phyloP scores from a whole-genome alignment of 495 filamentous ascomycete species.

The Aspergillus olivimuriae region DNA sequence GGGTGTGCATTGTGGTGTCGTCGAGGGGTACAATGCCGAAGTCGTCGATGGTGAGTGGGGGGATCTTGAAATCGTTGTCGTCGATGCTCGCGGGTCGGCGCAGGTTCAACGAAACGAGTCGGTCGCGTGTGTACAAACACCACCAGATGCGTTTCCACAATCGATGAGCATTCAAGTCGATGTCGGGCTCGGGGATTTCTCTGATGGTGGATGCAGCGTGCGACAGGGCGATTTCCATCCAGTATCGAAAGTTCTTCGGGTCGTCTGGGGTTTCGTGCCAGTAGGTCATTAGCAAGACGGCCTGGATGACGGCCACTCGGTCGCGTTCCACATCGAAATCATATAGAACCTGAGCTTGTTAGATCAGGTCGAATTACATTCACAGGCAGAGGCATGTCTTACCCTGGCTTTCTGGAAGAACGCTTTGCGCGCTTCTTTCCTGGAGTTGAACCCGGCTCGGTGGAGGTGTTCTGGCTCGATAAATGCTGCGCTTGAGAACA shows the following conservation, averaged over 20 bases:
- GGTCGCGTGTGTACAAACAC: conserved; percentile 10
- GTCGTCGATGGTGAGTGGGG: conserved; percentile 2
- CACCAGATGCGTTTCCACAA: conserved; percentile 11
- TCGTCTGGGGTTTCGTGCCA: conserved; percentile 74
- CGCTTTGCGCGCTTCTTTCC: conserved; percentile 57
- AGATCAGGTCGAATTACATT: not conserved
- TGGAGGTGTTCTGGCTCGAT: conserved; percentile 54
- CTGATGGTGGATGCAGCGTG: conserved; percentile 4
- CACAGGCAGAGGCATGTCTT: not conserved
- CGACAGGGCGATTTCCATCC: conserved; percentile 9
- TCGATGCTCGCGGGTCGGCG: conserved; percentile 5
- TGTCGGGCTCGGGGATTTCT: not conserved
- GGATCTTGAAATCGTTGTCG: conserved; percentile 4
- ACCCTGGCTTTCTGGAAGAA: conserved; percentile 60
- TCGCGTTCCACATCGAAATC: conserved; percentile 68
- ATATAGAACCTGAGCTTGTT: conserved; percentile 19
- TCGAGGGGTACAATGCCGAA: conserved; percentile 4
- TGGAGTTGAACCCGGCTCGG: conserved; percentile 51
- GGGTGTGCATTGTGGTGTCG: not conserved
- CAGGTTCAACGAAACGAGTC: conserved; percentile 5
- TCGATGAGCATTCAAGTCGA: not conserved
- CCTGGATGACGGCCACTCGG: conserved; percentile 60
- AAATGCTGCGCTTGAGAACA: conserved; percentile 61
- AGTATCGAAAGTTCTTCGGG: conserved; percentile 46
- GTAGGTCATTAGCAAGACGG: conserved; percentile 65